A percentile compares a stretch with the other conserved stretches of the same genome.
Evolutionary conservation across 805 yeast species (phyloP).

Genomic region (Schwanniomyces polymorphus): DNA sequence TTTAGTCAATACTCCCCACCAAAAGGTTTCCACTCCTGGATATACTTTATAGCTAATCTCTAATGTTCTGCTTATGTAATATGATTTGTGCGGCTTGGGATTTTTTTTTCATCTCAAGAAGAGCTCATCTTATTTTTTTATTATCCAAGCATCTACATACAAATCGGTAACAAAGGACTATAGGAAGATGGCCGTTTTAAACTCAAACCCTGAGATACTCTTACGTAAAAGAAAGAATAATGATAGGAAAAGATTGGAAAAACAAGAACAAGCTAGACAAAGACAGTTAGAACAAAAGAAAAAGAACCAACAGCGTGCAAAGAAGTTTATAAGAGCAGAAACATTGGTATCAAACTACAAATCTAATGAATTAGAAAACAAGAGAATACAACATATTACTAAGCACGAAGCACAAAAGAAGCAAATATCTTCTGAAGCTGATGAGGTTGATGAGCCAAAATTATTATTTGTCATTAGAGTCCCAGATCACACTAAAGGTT

Average conservation of each 20-base stretch:
- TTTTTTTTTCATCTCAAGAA: conserved; percentile 4
- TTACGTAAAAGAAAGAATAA: conserved; percentile 78
- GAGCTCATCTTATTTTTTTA: conserved; percentile 2
- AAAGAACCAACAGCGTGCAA: conserved; percentile 43
- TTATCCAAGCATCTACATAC: not conserved
- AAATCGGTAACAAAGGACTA: not conserved
- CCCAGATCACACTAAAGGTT: conserved; percentile 57
- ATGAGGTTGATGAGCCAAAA: conserved; percentile 31
- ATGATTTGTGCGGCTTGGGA: conserved; percentile 4
- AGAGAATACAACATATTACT: conserved; percentile 64
- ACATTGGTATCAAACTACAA: conserved; percentile 64
- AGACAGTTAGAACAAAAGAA: conserved; percentile 46
- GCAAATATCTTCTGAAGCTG: conserved; percentile 36
- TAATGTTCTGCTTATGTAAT: not conserved
- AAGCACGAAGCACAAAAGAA: conserved; percentile 50
- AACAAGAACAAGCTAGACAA: conserved; percentile 62
- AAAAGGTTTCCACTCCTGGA: not conserved
- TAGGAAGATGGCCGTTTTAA: conserved; percentile 44
- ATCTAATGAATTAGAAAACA: conserved; percentile 65
- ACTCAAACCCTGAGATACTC: conserved; percentile 75
- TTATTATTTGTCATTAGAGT: conserved; percentile 68
- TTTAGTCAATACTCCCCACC: no score
- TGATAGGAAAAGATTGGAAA: conserved; percentile 69
- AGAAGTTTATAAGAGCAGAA: conserved; percentile 72
- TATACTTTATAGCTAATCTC: not conserved